Base-by-base conservation (phyloP, 768 basidiomycete genomes). In the Candolleomyces aberdarensis region DNA sequence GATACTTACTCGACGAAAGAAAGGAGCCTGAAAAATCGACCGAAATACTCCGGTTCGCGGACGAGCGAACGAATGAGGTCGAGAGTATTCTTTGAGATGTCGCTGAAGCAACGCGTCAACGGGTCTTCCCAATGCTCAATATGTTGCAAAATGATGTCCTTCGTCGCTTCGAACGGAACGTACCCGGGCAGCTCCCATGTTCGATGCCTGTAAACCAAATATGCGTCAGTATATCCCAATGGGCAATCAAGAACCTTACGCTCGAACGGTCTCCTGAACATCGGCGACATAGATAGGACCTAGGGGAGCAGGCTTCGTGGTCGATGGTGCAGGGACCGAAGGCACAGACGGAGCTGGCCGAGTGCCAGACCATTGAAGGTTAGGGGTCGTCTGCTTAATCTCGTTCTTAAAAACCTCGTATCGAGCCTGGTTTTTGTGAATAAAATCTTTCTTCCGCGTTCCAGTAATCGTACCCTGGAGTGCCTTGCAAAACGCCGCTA, bases 161-260 rank as follows among this genome's bases (percentile, higher is more conserved):
- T 63, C 31, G 60, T 59, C 14, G 52, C 62, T 20, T 65, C 64
- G 19, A 61, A 65, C 1, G 62, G 64, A 29, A 63, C 47, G 22
- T 60, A 61, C 13, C 57, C 52, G 4, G 62, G 64, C 4, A 65
- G 40, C 29, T 65, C 64, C 64, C 64, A 65, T 1, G 60, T 52
- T 29, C 50, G 51, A 44, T 60, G 60, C 19, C 64, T 62, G 1
- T 48, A 57, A 9, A 19, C n/a, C 9, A 36, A 41, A 22, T 31
- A 7, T 15, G n/a, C 6, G 13, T 11, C 36, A n/a, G 10, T 20
- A 52, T n/a, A 22, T 15, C 2, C 17, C 19, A 17, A 20, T 9
- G n/a, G 31, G 15, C 15, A 0, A 39, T 17, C 4, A 14, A 14
- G 0, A 20, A 3, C 48, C 62, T 22, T 22, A 65, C 64, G 60